phyloP scores from a whole-genome alignment of 148 eudicot genomes.

The Oxyria digyna region DNA sequence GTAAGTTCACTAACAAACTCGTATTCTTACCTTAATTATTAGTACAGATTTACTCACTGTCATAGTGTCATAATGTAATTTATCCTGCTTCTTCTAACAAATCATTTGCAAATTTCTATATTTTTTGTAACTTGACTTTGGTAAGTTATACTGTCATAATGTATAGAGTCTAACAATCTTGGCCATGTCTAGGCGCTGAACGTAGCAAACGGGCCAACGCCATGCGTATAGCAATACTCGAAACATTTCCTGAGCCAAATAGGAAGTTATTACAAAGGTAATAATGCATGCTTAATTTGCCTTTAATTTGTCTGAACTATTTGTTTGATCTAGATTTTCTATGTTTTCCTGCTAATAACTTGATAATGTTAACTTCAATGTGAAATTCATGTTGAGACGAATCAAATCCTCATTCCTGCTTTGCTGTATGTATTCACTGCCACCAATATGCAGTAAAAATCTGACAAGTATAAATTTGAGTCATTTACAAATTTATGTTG shows the following conservation, averaged over 20 bases:
- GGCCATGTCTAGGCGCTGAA: conserved; percentile 44
- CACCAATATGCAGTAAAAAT: no score
- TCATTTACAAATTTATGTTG: no score
- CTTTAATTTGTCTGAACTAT: background rate
- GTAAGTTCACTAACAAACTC: conserved; percentile 40
- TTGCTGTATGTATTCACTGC: no score
- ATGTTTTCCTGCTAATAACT: no score
- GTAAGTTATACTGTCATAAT: background rate
- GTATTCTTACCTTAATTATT: background rate
- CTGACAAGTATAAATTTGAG: no score
- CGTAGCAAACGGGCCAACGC: conserved; percentile 59
- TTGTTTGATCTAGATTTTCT: background rate
- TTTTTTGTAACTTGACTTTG: background rate
- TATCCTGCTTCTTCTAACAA: no score
- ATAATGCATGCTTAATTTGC: background rate
- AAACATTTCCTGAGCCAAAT: conserved; percentile 97
- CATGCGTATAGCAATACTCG: conserved; percentile 81
- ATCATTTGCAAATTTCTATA: background rate
- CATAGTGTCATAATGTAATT: background rate
- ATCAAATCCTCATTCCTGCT: no score
- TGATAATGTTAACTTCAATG: no score
- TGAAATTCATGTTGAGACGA: no score
- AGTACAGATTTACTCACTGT: background rate
- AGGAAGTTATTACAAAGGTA: conserved; percentile 90
- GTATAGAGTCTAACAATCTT: conserved; percentile 1